A percentile compares a stretch with the other conserved stretches of the same genome.
Evolutionary conservation across 2,329 filamentous ascomycete species (phyloP).

Genomic region (Plenodomus biglobosus): DNA sequence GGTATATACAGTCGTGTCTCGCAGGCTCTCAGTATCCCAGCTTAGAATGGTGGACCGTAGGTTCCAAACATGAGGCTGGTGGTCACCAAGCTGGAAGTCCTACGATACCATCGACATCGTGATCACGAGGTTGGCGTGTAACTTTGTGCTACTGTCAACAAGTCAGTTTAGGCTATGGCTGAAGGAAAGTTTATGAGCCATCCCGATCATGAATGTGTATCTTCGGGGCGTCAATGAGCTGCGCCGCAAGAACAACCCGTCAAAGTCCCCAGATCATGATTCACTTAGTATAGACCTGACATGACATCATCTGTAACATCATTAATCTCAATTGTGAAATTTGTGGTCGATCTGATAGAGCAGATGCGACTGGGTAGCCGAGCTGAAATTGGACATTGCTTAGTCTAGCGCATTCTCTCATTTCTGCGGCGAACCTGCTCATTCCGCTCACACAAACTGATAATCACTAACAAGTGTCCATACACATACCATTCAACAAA

Average conservation of each 20-base stretch:
- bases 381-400: conserved; percentile 42
- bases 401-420: conserved; percentile 35
- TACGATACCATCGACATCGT: no score
- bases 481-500: neutral
- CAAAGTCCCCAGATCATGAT: neutral
- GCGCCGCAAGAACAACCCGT: neutral
- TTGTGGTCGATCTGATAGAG: conserved; percentile 17
- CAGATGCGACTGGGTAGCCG: conserved; percentile 34
- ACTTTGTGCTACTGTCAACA: no score
- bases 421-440: conserved; percentile 28
- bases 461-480: conserved; percentile 20
- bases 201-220: neutral
- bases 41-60: no score
- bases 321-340: neutral
- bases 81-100: no score
- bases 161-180: no score
- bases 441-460: conserved; percentile 27
- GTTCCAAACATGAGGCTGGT: no score
- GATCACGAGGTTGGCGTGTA: no score
- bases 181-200: neutral
- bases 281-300: neutral
- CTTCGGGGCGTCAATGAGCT: neutral
- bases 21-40: no score
- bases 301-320: neutral
- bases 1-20: no score